Percentiles rank a stretch among this genome's conserved stretches.
phyloP scores from a whole-genome alignment of 2,329 filamentous ascomycete species.

The Basipetospora chlamydospora region DNA sequence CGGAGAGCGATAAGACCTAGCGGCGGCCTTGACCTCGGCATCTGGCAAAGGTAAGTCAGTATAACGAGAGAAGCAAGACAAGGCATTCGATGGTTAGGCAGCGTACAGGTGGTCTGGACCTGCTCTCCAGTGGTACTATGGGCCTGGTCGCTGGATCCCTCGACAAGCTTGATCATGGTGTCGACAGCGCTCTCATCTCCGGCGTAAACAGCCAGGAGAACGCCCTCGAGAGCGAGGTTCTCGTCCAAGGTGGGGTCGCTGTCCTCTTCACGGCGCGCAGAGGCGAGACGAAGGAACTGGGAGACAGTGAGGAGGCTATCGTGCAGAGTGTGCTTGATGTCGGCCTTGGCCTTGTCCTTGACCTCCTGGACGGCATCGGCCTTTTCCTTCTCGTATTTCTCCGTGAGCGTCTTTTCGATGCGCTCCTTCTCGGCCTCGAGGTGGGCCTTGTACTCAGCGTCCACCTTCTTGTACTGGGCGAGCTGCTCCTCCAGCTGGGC shows the following conservation, averaged over 20 bases:
- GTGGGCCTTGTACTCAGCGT: conserved; percentile 53
- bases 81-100: too few relatives aligned
- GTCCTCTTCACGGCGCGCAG: conserved; percentile 59
- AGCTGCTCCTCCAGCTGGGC: conserved; percentile 61
- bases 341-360: conserved; percentile 37
- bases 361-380: conserved; percentile 35
- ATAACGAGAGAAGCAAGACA: too few relatives aligned
- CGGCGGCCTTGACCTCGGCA: conserved; percentile 26
- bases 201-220: conserved; percentile 63
- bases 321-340: conserved; percentile 41
- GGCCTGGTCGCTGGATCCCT: conserved; percentile 54
- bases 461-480: conserved; percentile 58
- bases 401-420: conserved; percentile 39
- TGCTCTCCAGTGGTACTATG: conserved; percentile 48
- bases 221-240: conserved; percentile 68
- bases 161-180: conserved; percentile 63
- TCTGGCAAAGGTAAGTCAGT: too few relatives aligned
- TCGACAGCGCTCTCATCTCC: conserved; percentile 62
- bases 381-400: conserved; percentile 39
- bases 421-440: conserved; percentile 43
- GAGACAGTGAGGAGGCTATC: conserved; percentile 57
- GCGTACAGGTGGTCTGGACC: conserved; percentile 59
- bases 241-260: conserved; percentile 51
- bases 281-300: conserved; percentile 67
- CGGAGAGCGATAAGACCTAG: conserved; percentile 35